Evolutionary conservation across 306 rosid genomes (phyloP), one percentile per base, ranked within the genome.

Genomic region (Cajanus cajan): DNA sequence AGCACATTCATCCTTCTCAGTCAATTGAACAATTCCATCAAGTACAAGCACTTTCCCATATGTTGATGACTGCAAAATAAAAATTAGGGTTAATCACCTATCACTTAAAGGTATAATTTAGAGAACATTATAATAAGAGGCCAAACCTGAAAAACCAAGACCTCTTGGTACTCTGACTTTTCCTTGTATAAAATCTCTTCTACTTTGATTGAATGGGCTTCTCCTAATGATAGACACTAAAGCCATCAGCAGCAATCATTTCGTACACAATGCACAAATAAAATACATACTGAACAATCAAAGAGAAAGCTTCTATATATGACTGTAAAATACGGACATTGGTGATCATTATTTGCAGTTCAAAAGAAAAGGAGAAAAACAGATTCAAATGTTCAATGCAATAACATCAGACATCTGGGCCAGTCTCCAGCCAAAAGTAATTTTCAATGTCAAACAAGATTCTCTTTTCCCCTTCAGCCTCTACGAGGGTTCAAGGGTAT

Each of bases 11-110:
- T 95, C 99, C 83, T 86, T 93, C 90, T 95, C 98, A 43, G 94
- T 95, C 83, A 95, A 87, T 81, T 95, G 99, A 82, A 95, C 89
- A 82, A 95, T 93, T 74, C 98, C 99, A 87, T 95, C 99, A 78
- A 95, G 99, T 59, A 91, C 99, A 64, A 95, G 99, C 64, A 93
- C 97, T 82, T 93, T 95, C 69, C 99, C 99, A 66, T 93, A 95
- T 0, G 85, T n/a, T 14, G 84, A 78, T 48, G 99, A 93, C 99
- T 95, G 96, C 78, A 82, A 10, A 41, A 31, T 28, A 66, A 78
- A 82, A 70, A 62, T 14, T 55, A 68, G 73, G 12, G 58, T 76
- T 80, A 55, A 74, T 72, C 66, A 74, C 76, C 65, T 39, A 74
- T 72, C 66, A 74, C 76, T 68, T 39, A 13, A 11, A 43, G 4